phyloP scores from a whole-genome alignment of 768 basidiomycete species.

The Dentipellis fragilis region DNA sequence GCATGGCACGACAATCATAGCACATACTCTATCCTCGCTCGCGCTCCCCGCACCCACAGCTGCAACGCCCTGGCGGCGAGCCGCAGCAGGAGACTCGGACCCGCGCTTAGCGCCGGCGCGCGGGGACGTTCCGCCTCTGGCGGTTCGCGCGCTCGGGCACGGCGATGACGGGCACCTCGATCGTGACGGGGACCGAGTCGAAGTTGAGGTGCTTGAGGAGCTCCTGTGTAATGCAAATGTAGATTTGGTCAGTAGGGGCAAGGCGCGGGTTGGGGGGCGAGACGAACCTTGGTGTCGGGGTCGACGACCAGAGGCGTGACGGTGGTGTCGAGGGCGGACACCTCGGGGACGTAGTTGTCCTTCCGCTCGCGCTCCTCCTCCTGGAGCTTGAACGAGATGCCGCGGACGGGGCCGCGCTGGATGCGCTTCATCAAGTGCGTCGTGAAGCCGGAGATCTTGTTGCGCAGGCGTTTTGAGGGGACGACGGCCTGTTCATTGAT shows the following conservation, averaged over 20 bases:
- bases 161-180: slow-evolving; percentile 54
- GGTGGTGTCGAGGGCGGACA: slow-evolving; percentile 85
- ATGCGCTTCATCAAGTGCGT: slow-evolving; percentile 99
- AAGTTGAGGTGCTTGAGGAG: slow-evolving; percentile 91
- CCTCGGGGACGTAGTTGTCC: slow-evolving; percentile 98
- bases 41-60: background rate
- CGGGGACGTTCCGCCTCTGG: slow-evolving; percentile 73
- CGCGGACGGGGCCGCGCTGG: slow-evolving; percentile 94
- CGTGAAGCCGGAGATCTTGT: slow-evolving; percentile 99
- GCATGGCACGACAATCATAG: slow-evolving; percentile 2
- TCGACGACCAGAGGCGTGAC: slow-evolving; percentile 74
- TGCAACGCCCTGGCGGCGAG: background rate
- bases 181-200: slow-evolving; percentile 74
- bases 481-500: slow-evolving; percentile 58
- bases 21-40: slow-evolving; percentile 4
- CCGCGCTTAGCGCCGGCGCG: slow-evolving; percentile 44
- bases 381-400: slow-evolving; percentile 99
- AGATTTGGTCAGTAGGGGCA: background rate
- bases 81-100: background rate
- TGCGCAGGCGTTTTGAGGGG: slow-evolving; percentile 96
- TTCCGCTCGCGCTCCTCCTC: slow-evolving; percentile 99
- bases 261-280: background rate
- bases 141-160: slow-evolving; percentile 62
- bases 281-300: slow-evolving; percentile 81
- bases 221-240: slow-evolving; percentile 35